Base-by-base conservation (phyloP, 2,329 filamentous ascomycete genomes). In the Peltaster fructicola region DNA sequence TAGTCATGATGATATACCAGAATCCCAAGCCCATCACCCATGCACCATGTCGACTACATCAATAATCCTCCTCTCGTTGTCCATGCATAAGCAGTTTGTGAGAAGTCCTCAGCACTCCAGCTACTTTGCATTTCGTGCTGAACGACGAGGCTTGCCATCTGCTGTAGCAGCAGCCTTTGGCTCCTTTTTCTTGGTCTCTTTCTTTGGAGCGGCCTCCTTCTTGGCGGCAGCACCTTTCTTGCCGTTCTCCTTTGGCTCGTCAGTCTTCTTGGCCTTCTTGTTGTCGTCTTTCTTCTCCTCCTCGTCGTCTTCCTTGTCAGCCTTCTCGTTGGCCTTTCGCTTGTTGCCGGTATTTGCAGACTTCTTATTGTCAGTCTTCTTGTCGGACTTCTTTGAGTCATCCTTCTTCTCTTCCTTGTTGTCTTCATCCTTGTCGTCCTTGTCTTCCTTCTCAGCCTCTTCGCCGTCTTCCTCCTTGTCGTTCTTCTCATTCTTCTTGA, bases 121-220 rank as follows among this genome's bases (percentile, higher is more conserved):
- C n/a, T n/a, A n/a, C n/a, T n/a, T n/a, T n/a, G n/a, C n/a, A n/a
- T 56, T 54, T 29, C 58, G 47, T 14, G 46, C 50, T 23, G 55
- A 59, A 26, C 58, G 54, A 29, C 58, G 43, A 14, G 57, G 57
- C 45, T 58, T 48, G 20, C 58, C 57, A 27, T 52, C 48, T 24
- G 51, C 57, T 15, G 58, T 61, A 7, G 58, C 57, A 16, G 58
- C 56, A 37, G 53, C 53, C 52, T 62, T 61, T 15, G 57, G 51
- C 37, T 52, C 41, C 34, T 48, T 52, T 47, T 60, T 59, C 37
- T 54, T 44, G 11, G 24, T 25, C 17, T 40, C 47, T 29, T 53
- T 54, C 44, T 55, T 20, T 51, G 12, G 38, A 31, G 19, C 33
- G 30, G 13, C 39, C 37, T 16, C 56, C 33, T 48, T 47, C 44